phyloP scores from a whole-genome alignment of 2,329 filamentous ascomycete genomes.

The Penicillium thymicola region DNA sequence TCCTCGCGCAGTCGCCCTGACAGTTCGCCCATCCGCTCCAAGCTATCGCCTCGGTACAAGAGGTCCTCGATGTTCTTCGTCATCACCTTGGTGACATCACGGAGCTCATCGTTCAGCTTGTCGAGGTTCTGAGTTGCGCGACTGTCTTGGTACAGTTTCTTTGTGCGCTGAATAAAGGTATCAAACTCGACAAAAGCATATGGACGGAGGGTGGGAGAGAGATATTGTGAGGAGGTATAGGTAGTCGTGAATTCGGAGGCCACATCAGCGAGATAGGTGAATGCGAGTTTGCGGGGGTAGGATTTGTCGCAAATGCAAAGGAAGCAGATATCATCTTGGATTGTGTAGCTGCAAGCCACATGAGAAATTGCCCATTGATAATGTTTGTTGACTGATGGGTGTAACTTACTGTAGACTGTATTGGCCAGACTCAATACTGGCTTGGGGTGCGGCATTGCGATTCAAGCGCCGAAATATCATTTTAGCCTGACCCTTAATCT shows the following conservation, averaged over 20 bases:
- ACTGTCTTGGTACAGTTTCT: conserved; percentile 89
- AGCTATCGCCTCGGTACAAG: conserved; percentile 85
- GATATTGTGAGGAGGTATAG: conserved; percentile 71
- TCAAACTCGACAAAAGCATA: conserved; percentile 99
- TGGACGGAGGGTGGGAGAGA: conserved; percentile 71
- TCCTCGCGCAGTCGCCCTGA: conserved; percentile 84
- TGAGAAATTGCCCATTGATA: conserved; percentile 5
- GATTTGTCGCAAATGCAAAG: conserved; percentile 88
- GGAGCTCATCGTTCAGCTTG: conserved; percentile 92
- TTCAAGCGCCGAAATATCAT: conserved; percentile 84
- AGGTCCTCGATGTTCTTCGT: conserved; percentile 99
- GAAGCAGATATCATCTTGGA: conserved; percentile 80
- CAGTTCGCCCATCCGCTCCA: conserved; percentile 97
- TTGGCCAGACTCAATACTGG: conserved; percentile 79
- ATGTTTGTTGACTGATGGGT: neutral
- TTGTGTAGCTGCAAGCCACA: conserved; percentile 65
- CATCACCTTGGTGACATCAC: conserved; percentile 99
- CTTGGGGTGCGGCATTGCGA: conserved; percentile 84
- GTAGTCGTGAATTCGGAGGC: conserved; percentile 85
- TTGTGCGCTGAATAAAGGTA: conserved; percentile 89
- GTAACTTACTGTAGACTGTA: conserved; percentile 77
- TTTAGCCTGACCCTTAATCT: conserved; percentile 88
- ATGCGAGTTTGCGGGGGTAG: conserved; percentile 96
- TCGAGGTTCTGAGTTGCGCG: conserved; percentile 89
- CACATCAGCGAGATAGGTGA: conserved; percentile 95